Evolutionary conservation across 2,329 filamentous ascomycete species (phyloP).

Genomic region (Phaeomoniella chlamydospora): DNA sequence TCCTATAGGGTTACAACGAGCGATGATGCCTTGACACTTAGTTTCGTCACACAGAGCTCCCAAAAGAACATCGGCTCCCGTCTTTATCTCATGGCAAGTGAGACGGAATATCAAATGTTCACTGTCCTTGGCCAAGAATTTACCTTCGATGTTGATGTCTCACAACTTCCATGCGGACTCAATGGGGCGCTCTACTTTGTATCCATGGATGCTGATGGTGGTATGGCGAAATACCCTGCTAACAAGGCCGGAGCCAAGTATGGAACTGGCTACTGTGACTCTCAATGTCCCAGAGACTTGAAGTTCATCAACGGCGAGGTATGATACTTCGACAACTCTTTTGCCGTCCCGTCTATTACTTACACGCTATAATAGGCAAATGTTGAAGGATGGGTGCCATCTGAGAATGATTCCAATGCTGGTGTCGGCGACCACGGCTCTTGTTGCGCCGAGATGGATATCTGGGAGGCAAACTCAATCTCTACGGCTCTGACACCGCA

Average conservation of each 20-base stretch:
- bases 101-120: constrained; percentile 51
- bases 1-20: constrained; percentile 31
- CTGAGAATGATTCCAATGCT: constrained; percentile 38
- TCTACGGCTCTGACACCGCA: constrained; percentile 53
- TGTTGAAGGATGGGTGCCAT: constrained; percentile 36
- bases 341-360: too few species aligned
- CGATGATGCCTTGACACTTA: constrained; percentile 33
- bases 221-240: constrained; percentile 31
- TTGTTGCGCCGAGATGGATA: constrained; percentile 56
- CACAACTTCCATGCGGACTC: constrained; percentile 51
- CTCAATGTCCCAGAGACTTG: constrained; percentile 39
- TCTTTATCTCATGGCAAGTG: constrained; percentile 49
- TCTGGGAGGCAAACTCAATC: constrained; percentile 57
- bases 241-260: constrained; percentile 46
- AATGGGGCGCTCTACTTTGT: constrained; percentile 58
- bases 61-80: constrained; percentile 33
- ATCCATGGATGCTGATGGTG: constrained; percentile 49
- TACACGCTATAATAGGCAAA: constrained; percentile 37
- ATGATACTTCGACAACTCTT: too few species aligned
- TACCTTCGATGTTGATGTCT: constrained; percentile 59
- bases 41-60: constrained; percentile 26
- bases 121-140: constrained; percentile 54
- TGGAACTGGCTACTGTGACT: constrained; percentile 51
- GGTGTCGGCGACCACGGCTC: constrained; percentile 40
- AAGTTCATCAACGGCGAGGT: constrained; percentile 39